Evolutionary conservation across 1,284 basidiomycete genomes (phyloP), one percentile per base, ranked within the genome.

Genomic region (Vanrija pseudolonga): DNA sequence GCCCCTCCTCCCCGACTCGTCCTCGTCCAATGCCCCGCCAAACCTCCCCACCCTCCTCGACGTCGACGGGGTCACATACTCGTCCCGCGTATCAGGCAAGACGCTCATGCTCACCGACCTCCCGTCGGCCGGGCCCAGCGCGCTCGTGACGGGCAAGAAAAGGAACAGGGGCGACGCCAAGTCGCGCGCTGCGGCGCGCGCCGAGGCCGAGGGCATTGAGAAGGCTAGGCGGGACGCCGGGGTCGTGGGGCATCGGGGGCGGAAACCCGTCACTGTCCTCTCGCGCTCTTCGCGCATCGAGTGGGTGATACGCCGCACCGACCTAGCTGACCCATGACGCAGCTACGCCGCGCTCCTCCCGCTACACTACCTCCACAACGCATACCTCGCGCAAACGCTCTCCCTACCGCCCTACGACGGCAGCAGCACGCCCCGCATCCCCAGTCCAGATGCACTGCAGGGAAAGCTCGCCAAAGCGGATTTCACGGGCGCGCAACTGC

Each of bases 401-500:
- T 19, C 53, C 28, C 59, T 72, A 20, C 64, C 69, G 59, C 64
- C 19, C 8, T 22, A 26, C 26, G 18, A 18, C 32, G 11, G 15
- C 47, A 7, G 15, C 47, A 7, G 14, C 24, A 7, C 20, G 50
- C 19, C 19, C 32, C 15, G 22, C 39, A 41, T 45, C 40, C 20
- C 42, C 50, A 36, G 61, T 2, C 38, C 61, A 17, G 73, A 76
- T 40, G 51, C 56, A 0, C 48, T 74, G 26, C 61, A 67, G 38
- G 56, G 65, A 43, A 76, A 77, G 57, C 59, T 80, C 11, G 62
- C 75, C 45, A 80, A 80, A 63, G 76, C 78, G 2, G 79, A 80
- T 56, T 74, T 79, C 28, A 77, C 77, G 7, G 79, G 79, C 12
- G 67, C 71, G n/a, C 28, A 60, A 1, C 53, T 80, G 7, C 41